Conservation (phyloP, 108 stramenopile species). For the Nannochloropsis salina region DNA sequence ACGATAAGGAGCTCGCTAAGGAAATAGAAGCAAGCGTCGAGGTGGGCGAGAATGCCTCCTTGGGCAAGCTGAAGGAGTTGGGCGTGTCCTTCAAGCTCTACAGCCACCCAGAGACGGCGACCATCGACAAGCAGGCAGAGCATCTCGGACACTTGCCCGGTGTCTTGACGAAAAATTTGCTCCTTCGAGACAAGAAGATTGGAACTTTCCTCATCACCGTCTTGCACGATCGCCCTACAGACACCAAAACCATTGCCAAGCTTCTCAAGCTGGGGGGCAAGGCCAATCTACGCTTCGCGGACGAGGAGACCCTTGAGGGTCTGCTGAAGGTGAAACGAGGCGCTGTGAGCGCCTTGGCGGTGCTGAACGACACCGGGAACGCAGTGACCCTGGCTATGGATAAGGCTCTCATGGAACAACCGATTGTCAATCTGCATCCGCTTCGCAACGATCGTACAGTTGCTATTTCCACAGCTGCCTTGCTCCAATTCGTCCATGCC, state of each 20-base stretch:
- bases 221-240: conserved; percentile 32
- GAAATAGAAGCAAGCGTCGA: not conserved
- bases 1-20: not conserved
- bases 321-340: conserved; percentile 71
- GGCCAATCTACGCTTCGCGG: conserved; percentile 80
- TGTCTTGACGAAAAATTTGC: conserved; percentile 51
- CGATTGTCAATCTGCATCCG: conserved; percentile 73
- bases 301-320: conserved; percentile 59
- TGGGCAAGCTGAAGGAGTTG: conserved; percentile 36
- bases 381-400: conserved; percentile 73
- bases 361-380: conserved; percentile 63
- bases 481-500: conserved; percentile 60
- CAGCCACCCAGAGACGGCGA: conserved; percentile 35
- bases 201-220: conserved; percentile 46
- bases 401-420: conserved; percentile 55
- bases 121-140: conserved; percentile 47
- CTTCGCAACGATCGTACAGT: conserved; percentile 76
- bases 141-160: conserved; percentile 41
- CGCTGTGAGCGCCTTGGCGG: conserved; percentile 73
- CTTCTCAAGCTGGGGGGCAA: conserved; percentile 74
- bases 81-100: conserved; percentile 26
- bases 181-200: conserved; percentile 39
- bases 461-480: conserved; percentile 58
- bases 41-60: conserved; percentile 29
- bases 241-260: conserved; percentile 74